Base-by-base conservation (phyloP, 148 eudicot species). In the Rhododendron vialii region DNA sequence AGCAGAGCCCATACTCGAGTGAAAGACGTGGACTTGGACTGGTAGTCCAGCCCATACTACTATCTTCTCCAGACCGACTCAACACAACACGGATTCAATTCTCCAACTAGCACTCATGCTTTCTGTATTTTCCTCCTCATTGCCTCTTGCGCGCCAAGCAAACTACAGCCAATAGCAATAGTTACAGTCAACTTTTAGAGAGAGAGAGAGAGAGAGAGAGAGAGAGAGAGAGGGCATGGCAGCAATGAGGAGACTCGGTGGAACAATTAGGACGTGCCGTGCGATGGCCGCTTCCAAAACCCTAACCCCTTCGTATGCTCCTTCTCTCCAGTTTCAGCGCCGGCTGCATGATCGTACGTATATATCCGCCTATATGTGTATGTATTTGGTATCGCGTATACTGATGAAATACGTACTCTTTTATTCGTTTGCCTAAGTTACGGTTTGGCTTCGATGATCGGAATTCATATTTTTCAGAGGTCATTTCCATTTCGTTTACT, bases 221-320 rank as follows among this genome's bases (percentile, higher is more conserved):
- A 78, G 79, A 50, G 33, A 86, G 84, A 83, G 77, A 59, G 82
- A 59, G 85, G 55, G 82, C 14, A 47, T 26, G 79, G 69, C 92
- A 41, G 83, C 91, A 22, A 48, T 88, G 51, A 53, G 90, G 81
- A 87, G 92, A 57, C 85, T 92, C 14, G 88, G 86, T 26, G 87
- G 89, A 43, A 75, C 86, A 57, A 55, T 84, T 26, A 59, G 73
- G 48, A 22, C 71, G 73, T 85, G 81, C 88, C 90, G 87, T 65
- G 74, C 88, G 45, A 57, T 89, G 30, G 80, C 88, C 82, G 74
- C 87, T 83, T 59, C 87, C 86, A 88, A 86, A 91, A 87, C 91
- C 93, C 92, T 90, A 84, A 78, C 81, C 76, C 87, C 89, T 24
- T 47, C 84, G 13, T 18, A 9, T 4, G 61, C 87, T 85, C 82